Evolutionary conservation across 805 yeast genomes (phyloP), one percentile per base, ranked within the genome.

Genomic region (Wickerhamiella sorbophila): DNA sequence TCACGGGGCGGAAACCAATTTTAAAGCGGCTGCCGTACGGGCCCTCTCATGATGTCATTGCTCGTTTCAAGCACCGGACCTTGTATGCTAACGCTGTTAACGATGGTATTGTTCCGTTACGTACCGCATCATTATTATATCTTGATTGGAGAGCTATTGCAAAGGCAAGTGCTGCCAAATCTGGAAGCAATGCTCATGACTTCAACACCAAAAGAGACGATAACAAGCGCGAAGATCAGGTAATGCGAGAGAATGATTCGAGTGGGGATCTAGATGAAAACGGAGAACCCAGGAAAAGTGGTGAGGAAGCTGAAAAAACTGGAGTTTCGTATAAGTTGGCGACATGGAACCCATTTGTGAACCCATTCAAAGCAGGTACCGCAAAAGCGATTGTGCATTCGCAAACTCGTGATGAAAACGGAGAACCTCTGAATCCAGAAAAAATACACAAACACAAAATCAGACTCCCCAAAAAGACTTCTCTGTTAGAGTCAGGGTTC

Each of bases 21-120:
- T 62, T 91, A 33, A 75, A 83, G 46, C 61, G 83, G 20, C 63
- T 88, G 3, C 93, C 96, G 0, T 67, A 79, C 1, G 77, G 81
- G 4, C 82, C 87, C 2, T 79, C 88, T 0, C 77, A 79, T 46
- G 61, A 61, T 29, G 66, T 80, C 0, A 67, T 88, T 44, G 71
- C 72, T 44, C 60, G 61, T 44, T 88, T 91, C 61, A 57, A 67
- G 33, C 64, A 79, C 45, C 67, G 96, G 47, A 85, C 95, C 0
- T 64, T 81, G 0, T 91, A 91, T 59, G 95, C 97, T 0, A 91
- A 91, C 60, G 78, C 82, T 0, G 67, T 83, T 16, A 79, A 91
- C 59, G 98, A 91, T 62, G 98, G 98, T 2, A 86, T 91, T 41
- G 98, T 91, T 1, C 97, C 98, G 0, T 64, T 91, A 51, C 65